These are phyloP conservation scores for Coffea eugenioides DNA, from an alignment of 257 asterid genomes.

Conservation along the genomic window DNA sequence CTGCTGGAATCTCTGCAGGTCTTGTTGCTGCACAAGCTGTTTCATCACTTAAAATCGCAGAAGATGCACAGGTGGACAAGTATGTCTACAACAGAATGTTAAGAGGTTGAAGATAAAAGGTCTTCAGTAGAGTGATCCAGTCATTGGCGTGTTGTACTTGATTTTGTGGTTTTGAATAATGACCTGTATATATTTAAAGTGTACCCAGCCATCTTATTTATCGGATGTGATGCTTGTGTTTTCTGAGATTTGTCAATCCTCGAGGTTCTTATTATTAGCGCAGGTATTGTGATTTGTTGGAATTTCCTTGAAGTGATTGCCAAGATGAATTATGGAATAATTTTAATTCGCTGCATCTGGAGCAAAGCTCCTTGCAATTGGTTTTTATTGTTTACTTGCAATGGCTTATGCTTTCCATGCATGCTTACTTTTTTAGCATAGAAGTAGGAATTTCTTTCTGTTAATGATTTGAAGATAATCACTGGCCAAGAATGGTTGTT, in stretches of 20 bases:
- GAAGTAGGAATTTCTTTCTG: not conserved
- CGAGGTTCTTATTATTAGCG: not conserved
- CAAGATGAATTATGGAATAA: conserved; percentile 1
- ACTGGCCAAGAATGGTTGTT: not conserved
- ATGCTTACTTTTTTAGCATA: not conserved
- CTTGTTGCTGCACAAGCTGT: conserved; percentile 83
- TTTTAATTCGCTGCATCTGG: not conserved
- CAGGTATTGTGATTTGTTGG: conserved; percentile 10
- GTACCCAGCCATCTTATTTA: conserved; percentile 27
- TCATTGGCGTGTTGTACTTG: conserved; percentile 25
- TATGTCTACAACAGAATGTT: conserved; percentile 56
- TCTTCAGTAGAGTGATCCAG: conserved; percentile 11
- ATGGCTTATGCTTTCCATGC: not conserved
- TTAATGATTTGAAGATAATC: too few species aligned
- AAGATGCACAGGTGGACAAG: conserved; percentile 58
- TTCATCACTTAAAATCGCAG: conserved; percentile 80
- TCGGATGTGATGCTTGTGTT: conserved; percentile 26
- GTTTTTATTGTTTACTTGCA: not conserved
- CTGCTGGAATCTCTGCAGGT: conserved; percentile 59
- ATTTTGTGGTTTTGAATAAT: conserved; percentile 46
- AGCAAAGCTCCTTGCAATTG: not conserved
- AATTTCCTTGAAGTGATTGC: conserved; percentile 1
- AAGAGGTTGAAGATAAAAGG: conserved; percentile 43
- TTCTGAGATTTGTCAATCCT: conserved; percentile 11
- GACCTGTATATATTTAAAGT: conserved; percentile 41